phyloP scores from a whole-genome alignment of 257 asterid species.

The Salvia hispanica region DNA sequence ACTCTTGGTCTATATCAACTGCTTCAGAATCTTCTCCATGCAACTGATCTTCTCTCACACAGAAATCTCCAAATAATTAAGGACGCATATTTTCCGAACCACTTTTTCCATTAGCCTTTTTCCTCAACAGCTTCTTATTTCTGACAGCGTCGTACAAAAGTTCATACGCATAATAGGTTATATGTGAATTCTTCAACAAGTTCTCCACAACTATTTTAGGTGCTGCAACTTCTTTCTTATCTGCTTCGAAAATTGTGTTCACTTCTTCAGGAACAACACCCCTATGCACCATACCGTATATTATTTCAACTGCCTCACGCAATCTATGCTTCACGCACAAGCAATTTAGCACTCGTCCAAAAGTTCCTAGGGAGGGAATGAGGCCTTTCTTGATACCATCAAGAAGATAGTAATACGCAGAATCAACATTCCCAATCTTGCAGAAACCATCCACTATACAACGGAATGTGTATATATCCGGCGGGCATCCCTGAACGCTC shows the following conservation, averaged over 20 bases:
- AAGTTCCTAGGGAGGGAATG: constrained; percentile 57
- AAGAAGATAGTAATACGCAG: constrained; percentile 57
- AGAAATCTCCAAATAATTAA: constrained; percentile 20
- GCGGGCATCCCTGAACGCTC: constrained; percentile 45
- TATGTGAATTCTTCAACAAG: constrained; percentile 69
- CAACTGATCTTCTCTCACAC: constrained; percentile 17
- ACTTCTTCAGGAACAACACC: constrained; percentile 77
- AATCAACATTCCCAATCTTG: constrained; percentile 64
- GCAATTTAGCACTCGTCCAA: constrained; percentile 82
- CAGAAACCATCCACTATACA: constrained; percentile 87
- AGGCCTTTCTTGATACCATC: constrained; percentile 54
- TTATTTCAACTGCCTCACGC: constrained; percentile 63
- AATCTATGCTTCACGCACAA: constrained; percentile 64
- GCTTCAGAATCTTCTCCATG: constrained; percentile 25
- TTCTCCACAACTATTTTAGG: constrained; percentile 88
- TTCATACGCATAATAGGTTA: constrained; percentile 72
- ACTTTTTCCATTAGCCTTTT: constrained; percentile 33
- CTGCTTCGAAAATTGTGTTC: constrained; percentile 67
- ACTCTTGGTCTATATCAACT: constrained; percentile 11
- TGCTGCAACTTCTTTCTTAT: constrained; percentile 73
- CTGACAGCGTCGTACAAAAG: constrained; percentile 74
- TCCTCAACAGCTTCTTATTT: constrained; percentile 61
- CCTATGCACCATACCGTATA: constrained; percentile 72
- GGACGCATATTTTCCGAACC: constrained; percentile 27
- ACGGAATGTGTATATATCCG: constrained; percentile 71